Conservation (phyloP, 164 flowering plant genomes). For the Umbellularia californica region DNA sequence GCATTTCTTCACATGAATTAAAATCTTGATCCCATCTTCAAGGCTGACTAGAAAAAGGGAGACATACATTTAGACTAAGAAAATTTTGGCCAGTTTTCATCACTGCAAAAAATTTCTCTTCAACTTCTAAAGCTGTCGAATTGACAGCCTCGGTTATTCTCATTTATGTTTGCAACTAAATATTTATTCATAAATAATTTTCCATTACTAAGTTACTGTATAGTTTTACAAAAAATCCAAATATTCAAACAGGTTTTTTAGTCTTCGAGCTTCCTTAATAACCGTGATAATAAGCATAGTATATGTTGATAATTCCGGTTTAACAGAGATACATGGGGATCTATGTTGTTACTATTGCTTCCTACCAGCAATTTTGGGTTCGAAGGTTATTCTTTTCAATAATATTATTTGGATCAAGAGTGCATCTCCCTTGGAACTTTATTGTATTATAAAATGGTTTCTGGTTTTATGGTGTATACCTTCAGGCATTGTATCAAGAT, state of each 20-base stretch:
- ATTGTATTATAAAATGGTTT: background rate
- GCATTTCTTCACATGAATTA: constrained; percentile 1
- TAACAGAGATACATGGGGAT: background rate
- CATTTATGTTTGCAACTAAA: no score
- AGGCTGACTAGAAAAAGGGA: background rate
- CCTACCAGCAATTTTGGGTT: background rate
- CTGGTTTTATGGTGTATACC: background rate
- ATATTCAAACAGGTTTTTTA: no score
- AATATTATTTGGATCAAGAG: background rate
- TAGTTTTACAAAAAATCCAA: no score
- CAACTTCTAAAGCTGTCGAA: no score
- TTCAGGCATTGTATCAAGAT: background rate
- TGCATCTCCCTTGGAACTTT: background rate
- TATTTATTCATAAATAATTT: no score
- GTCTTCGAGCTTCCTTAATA: no score
- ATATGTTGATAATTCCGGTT: no score
- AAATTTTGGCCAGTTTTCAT: background rate
- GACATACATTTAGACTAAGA: background rate
- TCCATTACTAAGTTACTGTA: no score
- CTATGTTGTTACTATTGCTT: background rate
- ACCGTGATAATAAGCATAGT: no score
- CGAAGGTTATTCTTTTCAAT: background rate
- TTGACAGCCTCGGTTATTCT: no score
- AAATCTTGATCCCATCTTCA: background rate
- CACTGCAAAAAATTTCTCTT: no score